Evolutionary conservation across 23 red algal species (phyloP).

Genomic region (Gracilaria vermiculophylla): DNA sequence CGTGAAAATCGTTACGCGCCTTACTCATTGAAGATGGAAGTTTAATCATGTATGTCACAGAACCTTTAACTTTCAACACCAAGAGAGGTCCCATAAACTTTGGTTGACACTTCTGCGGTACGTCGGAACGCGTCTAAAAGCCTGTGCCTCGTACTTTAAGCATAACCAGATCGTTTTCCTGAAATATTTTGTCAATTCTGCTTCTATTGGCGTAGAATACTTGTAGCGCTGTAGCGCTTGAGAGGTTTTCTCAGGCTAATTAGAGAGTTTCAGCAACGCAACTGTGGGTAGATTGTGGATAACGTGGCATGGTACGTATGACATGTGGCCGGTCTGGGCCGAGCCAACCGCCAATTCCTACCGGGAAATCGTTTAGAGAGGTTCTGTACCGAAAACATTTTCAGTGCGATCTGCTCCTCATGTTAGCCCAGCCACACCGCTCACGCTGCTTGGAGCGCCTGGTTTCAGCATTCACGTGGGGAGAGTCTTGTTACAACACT

Average conservation of each 20-base stretch:
- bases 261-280: too few species aligned
- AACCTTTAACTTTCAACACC: slow-evolving; percentile 21
- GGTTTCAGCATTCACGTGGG: too few species aligned
- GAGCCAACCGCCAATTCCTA: too few species aligned
- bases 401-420: too few species aligned
- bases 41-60: slow-evolving; percentile 41
- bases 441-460: too few species aligned
- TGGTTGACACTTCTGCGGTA: slow-evolving; percentile 5
- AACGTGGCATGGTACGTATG: too few species aligned
- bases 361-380: too few species aligned
- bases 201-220: neutral
- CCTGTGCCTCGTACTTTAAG: neutral
- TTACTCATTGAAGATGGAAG: slow-evolving; percentile 5
- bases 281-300: too few species aligned
- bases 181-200: neutral
- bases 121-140: neutral
- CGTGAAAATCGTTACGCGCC: slow-evolving; percentile 41
- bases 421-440: too few species aligned
- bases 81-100: slow-evolving; percentile 27
- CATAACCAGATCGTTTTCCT: neutral
- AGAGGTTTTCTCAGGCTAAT: neutral
- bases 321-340: too few species aligned
- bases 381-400: too few species aligned
- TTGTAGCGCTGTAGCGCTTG: neutral
- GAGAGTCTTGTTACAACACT: neutral